Base-by-base conservation (phyloP, 495 filamentous ascomycete genomes). In the Parathielavia hyrcaniae region DNA sequence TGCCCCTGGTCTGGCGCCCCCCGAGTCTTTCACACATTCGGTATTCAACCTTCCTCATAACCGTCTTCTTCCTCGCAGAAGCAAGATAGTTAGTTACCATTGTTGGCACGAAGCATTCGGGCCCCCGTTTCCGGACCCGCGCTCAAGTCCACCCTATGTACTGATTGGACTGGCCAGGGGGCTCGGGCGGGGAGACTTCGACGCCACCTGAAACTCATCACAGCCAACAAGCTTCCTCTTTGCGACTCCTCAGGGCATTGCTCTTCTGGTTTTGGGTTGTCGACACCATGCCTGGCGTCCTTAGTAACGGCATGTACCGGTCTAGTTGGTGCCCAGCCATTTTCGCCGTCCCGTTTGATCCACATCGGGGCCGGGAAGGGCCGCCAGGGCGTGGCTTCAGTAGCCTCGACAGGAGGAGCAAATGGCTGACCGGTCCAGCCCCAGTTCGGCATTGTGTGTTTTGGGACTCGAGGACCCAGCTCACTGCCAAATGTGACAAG, bases 91-190 rank as follows among this genome's bases (percentile, higher is more conserved):
- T n/a, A n/a, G n/a, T n/a, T n/a, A n/a, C n/a, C 40, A 26, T 30
- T 47, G 30, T 55, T 45, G 41, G 53, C 53, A 35, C 46, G 9
- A 32, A 23, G 4, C 17, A 20, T 30, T 38, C 36, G 46, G 54
- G 22, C 14, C 47, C n/a, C 39, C 40, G 38, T 13, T 36, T 30
- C 43, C 53, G 53, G 55, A 23, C 17, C 55, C 47, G 38, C 44
- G 23, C 44, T 35, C 54, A 5, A 26, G 52, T 12, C 40, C 19
- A 23, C 32, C 34, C 43, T 19, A 30, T 30, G 26, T 30, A 22
- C 38, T 57, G 47, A 57, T 51, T 57, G 55, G 55, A 36, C 26
- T 50, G 38, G 17, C 26, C 14, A 16, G 47, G 38, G 55, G 17
- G 13, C 1, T 1, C 19, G 23, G 45, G 35, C 5, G 22, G 10